Conservation (phyloP, 495 filamentous ascomycete species). For the Podospora didyma region DNA sequence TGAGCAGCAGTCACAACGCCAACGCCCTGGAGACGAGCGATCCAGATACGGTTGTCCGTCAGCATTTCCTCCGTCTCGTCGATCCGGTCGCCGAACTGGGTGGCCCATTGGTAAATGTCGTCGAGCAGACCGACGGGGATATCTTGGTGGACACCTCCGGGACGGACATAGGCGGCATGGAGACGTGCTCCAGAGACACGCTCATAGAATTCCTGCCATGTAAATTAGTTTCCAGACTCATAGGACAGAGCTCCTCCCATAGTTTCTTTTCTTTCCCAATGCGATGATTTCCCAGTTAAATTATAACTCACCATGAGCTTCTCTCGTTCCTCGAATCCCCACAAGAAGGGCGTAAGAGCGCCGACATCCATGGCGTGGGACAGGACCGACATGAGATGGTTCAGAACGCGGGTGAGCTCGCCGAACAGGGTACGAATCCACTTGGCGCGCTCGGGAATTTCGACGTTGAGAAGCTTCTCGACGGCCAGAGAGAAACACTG, state of each 20-base stretch:
- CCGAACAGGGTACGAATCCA: conserved; percentile 96
- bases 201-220: conserved; percentile 94
- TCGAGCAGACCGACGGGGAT: conserved; percentile 91
- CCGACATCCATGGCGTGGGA: conserved; percentile 99
- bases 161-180: conserved; percentile 96
- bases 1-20: conserved; percentile 90
- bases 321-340: conserved; percentile 99
- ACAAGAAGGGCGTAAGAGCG: conserved; percentile 95
- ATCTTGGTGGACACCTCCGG: conserved; percentile 95
- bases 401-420: conserved; percentile 91
- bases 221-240: neutral
- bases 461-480: conserved; percentile 96
- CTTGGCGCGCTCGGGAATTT: conserved; percentile 93
- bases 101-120: conserved; percentile 99
- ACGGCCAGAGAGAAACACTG: conserved; percentile 94
- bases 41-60: conserved; percentile 99
- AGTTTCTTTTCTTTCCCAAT: neutral
- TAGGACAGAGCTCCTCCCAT: neutral
- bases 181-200: conserved; percentile 97
- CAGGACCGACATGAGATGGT: conserved; percentile 97
- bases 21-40: conserved; percentile 81
- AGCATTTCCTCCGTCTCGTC: conserved; percentile 99
- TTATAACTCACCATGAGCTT: conserved; percentile 82
- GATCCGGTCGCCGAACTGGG: conserved; percentile 98
- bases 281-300: neutral